Base-by-base conservation (phyloP, 495 filamentous ascomycete genomes). In the Parathielavia appendiculata region DNA sequence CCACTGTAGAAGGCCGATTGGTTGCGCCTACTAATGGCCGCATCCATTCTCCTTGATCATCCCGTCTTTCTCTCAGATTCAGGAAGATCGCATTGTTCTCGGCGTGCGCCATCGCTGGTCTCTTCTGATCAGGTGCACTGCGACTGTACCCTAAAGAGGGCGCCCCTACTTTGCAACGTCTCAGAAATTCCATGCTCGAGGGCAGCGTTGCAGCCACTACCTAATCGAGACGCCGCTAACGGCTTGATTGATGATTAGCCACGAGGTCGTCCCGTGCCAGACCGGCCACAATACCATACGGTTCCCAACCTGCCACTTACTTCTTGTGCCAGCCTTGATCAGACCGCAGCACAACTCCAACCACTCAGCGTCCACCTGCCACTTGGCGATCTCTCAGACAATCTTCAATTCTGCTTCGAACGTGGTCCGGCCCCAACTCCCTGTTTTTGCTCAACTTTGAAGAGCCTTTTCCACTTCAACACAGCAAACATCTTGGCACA, bases 311-410 rank as follows among this genome's bases (percentile, higher is more conserved):
- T 65, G 58, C 60, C 52, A 66, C 56, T 60, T 54, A 55, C 17
- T 20, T 51, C 17, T 20, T 51, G 34, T 56, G 52, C 58, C 58
- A 40, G 20, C 50, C 40, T 34, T 23, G 46, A 30, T 46, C 51
- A 23, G 14, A 41, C 46, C 17, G 38, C 51, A 34, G 41, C 44
- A 49, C 39, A 53, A 46, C 22, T 19, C 34, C 60, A 48, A 55
- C 60, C 60, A 62, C 53, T 62, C 60, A 55, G 43, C 63, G 55
- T 16, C 44, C 58, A 50, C 59, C 32, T 35, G 67, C 63, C 67
- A 68, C 65, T 61, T 69, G 66, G 66, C 63, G 58, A 53, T 69
- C 65, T 68, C 65, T 69, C 66, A 69, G 55, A 59, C 57, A 58
- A 58, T 43, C 49, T 57, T 58, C 64, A 63, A 59, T 40, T 59